phyloP scores from a whole-genome alignment of 2,329 filamentous ascomycete species.

The Aspergillus sp. region DNA sequence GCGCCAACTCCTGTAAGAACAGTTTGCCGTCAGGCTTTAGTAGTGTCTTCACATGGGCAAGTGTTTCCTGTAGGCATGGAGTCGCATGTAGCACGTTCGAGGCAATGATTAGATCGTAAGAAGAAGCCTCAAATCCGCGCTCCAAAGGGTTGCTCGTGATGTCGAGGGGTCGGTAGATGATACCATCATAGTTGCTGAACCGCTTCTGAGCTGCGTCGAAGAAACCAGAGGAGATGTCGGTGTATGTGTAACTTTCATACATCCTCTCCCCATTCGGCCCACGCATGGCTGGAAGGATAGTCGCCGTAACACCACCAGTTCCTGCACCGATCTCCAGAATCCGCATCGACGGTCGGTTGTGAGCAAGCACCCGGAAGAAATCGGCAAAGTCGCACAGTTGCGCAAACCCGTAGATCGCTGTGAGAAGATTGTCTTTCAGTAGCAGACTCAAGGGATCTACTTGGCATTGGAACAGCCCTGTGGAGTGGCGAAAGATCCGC shows the following conservation, averaged over 20 bases:
- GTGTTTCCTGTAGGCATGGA: neutral
- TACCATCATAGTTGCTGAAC: slow-evolving; percentile 26
- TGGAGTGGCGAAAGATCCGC: neutral
- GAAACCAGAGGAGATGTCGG: slow-evolving; percentile 37
- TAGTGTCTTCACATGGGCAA: slow-evolving; percentile 30
- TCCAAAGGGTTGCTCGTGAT: slow-evolving; percentile 31
- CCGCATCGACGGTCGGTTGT: slow-evolving; percentile 30
- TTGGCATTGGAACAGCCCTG: neutral
- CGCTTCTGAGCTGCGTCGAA: slow-evolving; percentile 31
- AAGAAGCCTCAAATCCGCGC: slow-evolving; percentile 35
- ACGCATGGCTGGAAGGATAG: slow-evolving; percentile 21
- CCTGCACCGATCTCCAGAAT: slow-evolving; percentile 38
- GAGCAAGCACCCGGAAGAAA: slow-evolving; percentile 25
- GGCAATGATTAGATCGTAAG: slow-evolving; percentile 42
- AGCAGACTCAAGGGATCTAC: slow-evolving; percentile 24
- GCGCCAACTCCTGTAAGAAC: slow-evolving; percentile 48
- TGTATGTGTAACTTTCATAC: slow-evolving; percentile 34
- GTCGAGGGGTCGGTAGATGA: slow-evolving; percentile 38
- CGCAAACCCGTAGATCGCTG: neutral
- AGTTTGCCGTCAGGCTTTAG: slow-evolving; percentile 52
- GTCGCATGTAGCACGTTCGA: slow-evolving; percentile 36
- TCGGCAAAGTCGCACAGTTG: slow-evolving; percentile 4
- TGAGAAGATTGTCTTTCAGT: slow-evolving; percentile 23
- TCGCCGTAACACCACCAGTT: slow-evolving; percentile 32
- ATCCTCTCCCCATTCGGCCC: slow-evolving; percentile 10